Conservation (phyloP, 2,329 filamentous ascomycete genomes). For the Alternaria alternata region DNA sequence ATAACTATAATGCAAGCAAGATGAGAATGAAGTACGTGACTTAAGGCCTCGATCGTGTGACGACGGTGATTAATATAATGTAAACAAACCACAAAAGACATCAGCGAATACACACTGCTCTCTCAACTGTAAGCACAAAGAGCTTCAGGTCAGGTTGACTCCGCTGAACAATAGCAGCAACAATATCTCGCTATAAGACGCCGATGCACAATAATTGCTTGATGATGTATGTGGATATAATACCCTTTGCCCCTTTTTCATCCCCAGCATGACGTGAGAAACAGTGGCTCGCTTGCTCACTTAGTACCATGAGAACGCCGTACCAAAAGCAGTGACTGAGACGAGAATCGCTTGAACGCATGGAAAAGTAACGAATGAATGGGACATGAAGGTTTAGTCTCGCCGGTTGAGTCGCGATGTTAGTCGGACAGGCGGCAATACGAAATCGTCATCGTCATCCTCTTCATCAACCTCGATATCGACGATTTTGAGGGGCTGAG, state of each 20-base stretch:
- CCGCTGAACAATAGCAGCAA: background rate
- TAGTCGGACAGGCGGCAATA: conserved; percentile 49
- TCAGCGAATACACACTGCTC: background rate
- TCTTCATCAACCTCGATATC: conserved; percentile 51
- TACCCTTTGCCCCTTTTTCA: conserved; percentile 3
- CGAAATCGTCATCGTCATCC: conserved; percentile 42
- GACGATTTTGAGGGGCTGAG: conserved; percentile 30
- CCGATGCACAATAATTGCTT: background rate
- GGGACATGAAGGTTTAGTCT: conserved; percentile 12
- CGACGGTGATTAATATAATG: background rate
- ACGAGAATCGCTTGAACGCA: conserved; percentile 43
- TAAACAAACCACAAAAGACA: background rate
- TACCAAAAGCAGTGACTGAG: conserved; percentile 16
- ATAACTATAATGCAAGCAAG: background rate
- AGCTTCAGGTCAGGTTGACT: background rate
- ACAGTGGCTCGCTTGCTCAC: background rate
- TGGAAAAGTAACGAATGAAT: conserved; percentile 18
- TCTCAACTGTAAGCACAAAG: background rate
- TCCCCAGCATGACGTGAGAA: conserved; percentile 4
- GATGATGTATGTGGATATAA: conserved; percentile 1
- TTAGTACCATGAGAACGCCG: conserved; percentile 20
- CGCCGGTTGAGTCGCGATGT: conserved; percentile 39
- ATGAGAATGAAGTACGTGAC: background rate
- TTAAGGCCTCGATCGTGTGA: background rate
- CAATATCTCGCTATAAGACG: background rate